Evolutionary conservation across 768 basidiomycete genomes (phyloP), one percentile per base, ranked within the genome.

Genomic region (Boletus subparvulus): DNA sequence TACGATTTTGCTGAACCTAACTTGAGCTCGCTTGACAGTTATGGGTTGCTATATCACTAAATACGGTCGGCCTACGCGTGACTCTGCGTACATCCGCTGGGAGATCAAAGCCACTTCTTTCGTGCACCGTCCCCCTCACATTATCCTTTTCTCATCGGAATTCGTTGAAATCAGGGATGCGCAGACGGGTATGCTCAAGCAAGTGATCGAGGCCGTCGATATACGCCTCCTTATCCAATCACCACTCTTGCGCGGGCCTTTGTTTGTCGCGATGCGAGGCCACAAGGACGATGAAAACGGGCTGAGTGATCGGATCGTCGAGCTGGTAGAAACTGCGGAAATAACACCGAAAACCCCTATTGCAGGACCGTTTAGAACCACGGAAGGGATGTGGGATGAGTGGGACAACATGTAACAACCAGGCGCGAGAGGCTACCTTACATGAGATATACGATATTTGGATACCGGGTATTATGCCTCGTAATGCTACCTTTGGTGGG

Each of bases 41-140:
- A 73, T 92, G 40, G 92, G 91, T 14, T 90, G 83, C 64, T 93
- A 88, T 67, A 82, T 92, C 63, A 82, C 86, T 54, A 86, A 83
- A 53, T 78, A 83, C 58, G 92, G 92, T 3, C 68, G 75, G 1
- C 90, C 89, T 4, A 76, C 75, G 12, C 86, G 88, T 40, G 78
- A 78, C 43, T 77, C 75, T 5, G 78, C 80, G 1, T 91, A 82
- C 67, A 80, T 92, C 59, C 85, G 83, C 55, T 94, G 92, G 92
- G 92, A 94, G 73, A 80, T 80, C 55, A 83, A 78, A 58, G 88
- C 85, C 12, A 74, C 72, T 3, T 76, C 86, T 2, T 93, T 79
- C 64, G 81, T 84, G 11, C 71, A 81, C 44, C 83, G 88, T 14
- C 80, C 81, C 10, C 77, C 77, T 7, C 80, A 90, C 63, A 58